These are phyloP conservation scores for Phialophora tarda DNA, from an alignment of 2,329 filamentous ascomycete species.

Conservation along the genomic window DNA sequence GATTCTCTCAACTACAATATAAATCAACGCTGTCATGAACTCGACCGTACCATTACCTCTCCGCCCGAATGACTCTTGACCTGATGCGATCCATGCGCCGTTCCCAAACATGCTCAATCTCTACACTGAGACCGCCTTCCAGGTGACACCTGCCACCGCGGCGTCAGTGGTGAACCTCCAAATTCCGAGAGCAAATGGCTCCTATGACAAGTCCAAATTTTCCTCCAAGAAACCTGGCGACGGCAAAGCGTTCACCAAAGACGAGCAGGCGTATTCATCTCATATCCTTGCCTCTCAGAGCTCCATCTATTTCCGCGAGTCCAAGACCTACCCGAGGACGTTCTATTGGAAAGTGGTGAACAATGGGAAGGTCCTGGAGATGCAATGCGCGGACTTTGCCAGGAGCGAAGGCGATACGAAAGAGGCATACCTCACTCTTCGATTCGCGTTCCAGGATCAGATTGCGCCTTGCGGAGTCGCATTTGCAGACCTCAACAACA, in stretches of 20 bases:
- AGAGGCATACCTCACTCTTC: constrained; percentile 76
- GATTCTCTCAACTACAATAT: not conserved
- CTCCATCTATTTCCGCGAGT: constrained; percentile 81
- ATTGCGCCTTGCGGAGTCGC: constrained; percentile 80
- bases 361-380: constrained; percentile 76
- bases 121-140: constrained; percentile 39
- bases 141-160: constrained; percentile 33
- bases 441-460: constrained; percentile 74
- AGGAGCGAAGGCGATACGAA: constrained; percentile 65
- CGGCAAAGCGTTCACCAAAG: constrained; percentile 19
- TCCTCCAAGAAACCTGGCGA: constrained; percentile 24
- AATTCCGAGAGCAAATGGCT: constrained; percentile 36
- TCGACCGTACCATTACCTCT: not conserved
- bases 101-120: constrained; percentile 38
- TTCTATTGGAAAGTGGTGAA: constrained; percentile 92
- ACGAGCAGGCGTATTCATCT: constrained; percentile 72
- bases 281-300: constrained; percentile 77
- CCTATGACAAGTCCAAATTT: constrained; percentile 33
- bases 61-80: constrained; percentile 1
- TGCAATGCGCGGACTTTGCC: constrained; percentile 81
- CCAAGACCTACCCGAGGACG: constrained; percentile 76
- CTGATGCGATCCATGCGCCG: constrained; percentile 25
- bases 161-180: constrained; percentile 27
- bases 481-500: constrained; percentile 77
- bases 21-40: constrained; percentile 5